These are phyloP conservation scores for Neophaeococcomyces mojaviensis DNA, from an alignment of 2,329 filamentous ascomycete genomes.

Conservation along the genomic window DNA sequence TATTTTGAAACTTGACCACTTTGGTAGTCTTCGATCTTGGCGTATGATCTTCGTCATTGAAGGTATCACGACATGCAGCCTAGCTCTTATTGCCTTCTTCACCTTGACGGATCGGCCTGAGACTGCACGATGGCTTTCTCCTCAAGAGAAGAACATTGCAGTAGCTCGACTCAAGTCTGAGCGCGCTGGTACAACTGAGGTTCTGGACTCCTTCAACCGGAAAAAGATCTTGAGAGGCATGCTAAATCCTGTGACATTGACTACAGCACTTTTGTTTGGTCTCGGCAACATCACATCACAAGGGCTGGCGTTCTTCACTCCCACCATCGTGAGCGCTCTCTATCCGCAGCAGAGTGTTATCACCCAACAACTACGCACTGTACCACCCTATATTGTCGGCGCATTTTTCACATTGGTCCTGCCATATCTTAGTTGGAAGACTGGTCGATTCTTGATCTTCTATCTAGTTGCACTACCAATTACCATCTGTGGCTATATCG, in stretches of 20 bases:
- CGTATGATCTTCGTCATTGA: constrained; percentile 68
- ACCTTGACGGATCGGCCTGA: constrained; percentile 62
- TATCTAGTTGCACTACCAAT: constrained; percentile 48
- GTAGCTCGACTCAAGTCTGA: constrained; percentile 62
- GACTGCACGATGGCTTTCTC: constrained; percentile 58
- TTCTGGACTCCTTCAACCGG: constrained; percentile 56
- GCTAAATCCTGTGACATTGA: constrained; percentile 54
- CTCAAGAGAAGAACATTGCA: constrained; percentile 60
- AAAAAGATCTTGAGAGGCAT: constrained; percentile 56
- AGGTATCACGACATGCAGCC: constrained; percentile 53
- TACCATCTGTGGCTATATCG: constrained; percentile 63
- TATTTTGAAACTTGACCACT: constrained; percentile 35
- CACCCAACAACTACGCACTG: constrained; percentile 61
- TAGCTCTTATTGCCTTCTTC: constrained; percentile 55
- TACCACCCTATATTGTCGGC: constrained; percentile 63
- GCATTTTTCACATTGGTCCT: constrained; percentile 58
- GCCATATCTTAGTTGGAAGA: constrained; percentile 53
- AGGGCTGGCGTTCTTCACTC: constrained; percentile 59
- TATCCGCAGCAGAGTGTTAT: constrained; percentile 53
- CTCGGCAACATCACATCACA: constrained; percentile 65
- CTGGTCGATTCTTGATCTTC: constrained; percentile 47
- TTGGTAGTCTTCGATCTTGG: constrained; percentile 54
- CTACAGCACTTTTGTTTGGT: constrained; percentile 52
- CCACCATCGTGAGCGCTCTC: constrained; percentile 63
- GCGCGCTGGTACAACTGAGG: constrained; percentile 53